These are phyloP conservation scores for Nepenthes alata DNA, from an alignment of 179 eudicot genomes.

Conservation along the genomic window DNA sequence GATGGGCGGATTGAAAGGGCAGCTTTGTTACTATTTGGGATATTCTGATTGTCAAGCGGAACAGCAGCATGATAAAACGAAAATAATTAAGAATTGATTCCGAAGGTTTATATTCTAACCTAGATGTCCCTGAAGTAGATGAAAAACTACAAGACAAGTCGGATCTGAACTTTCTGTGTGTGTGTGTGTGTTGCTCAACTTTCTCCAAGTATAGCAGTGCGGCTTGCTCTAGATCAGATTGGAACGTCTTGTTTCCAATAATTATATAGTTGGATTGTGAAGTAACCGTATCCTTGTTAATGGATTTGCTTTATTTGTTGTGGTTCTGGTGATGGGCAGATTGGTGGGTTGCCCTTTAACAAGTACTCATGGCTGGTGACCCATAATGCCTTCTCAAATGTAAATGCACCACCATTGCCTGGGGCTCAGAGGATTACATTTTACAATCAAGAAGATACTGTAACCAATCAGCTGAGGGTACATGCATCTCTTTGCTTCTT, in stretches of 20 bases:
- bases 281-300: constrained; percentile 4
- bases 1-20: too few relatives aligned
- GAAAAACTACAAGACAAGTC: too few relatives aligned
- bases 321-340: constrained; percentile 31
- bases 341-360: constrained; percentile 85
- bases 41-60: too few relatives aligned
- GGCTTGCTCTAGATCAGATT: too few relatives aligned
- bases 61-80: too few relatives aligned
- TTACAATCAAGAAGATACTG: constrained; percentile 95
- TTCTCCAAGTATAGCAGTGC: too few relatives aligned
- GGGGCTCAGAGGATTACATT: constrained; percentile 84
- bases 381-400: constrained; percentile 92
- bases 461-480: constrained; percentile 83
- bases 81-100: too few relatives aligned
- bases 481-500: constrained; percentile 7
- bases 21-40: too few relatives aligned
- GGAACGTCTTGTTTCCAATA: background rate
- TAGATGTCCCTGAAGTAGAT: too few relatives aligned
- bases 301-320: constrained; percentile 4
- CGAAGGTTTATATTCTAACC: too few relatives aligned
- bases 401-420: constrained; percentile 63
- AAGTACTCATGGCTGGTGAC: constrained; percentile 92
- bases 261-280: background rate
- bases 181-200: too few relatives aligned
- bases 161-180: too few relatives aligned